Evolutionary conservation across 495 filamentous ascomycete species (phyloP), one percentile per base, ranked within the genome.

Genomic region (Bacidia rubella): DNA sequence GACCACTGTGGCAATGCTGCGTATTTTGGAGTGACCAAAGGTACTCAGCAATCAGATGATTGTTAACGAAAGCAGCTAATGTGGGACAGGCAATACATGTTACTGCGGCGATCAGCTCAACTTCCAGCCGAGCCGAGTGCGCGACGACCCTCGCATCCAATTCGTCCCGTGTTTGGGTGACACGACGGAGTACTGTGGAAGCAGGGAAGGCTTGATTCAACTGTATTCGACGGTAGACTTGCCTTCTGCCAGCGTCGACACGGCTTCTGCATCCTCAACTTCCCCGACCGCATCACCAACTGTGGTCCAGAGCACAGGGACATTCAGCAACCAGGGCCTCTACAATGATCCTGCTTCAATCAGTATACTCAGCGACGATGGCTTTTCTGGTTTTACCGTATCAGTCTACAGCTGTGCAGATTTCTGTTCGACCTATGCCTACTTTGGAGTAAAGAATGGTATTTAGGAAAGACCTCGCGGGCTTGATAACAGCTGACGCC

Each of bases 1-100:
- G 19, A 21, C 19, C 21, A 25, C 19, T 48, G 46, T 48, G 4
- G 11, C 7, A 19, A 21, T 26, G 7, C 7, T 24, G 4, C 22
- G 46, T 48, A 48, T 25, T 48, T 48, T 25, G 46, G 46, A 48
- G 46, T 48, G 19, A 7, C 21, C 7, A 26, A 48, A 23, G 46
- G 46, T 48, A 48, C 5, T 5, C 29, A 35, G n/a, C n/a, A n/a
- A n/a, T n/a, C n/a, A n/a, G n/a, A 7, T 35, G 5, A 35, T 15
- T 35, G 29, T 35, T 35, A 35, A 44, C 9, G 19, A 20, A 20
- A n/a, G 17, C 20, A 44, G 17, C 17, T 44, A 22, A 44, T 20
- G 20, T 9, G 41, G 20, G 7, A 15, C 19, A 44, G 41, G 41
- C 19, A 22, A 22, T 17, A 44, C 20, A 22, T 44, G 41, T 20